These are phyloP conservation scores for Juglanconis sp. DNA, from an alignment of 2,329 filamentous ascomycete species.

Conservation along the genomic window DNA sequence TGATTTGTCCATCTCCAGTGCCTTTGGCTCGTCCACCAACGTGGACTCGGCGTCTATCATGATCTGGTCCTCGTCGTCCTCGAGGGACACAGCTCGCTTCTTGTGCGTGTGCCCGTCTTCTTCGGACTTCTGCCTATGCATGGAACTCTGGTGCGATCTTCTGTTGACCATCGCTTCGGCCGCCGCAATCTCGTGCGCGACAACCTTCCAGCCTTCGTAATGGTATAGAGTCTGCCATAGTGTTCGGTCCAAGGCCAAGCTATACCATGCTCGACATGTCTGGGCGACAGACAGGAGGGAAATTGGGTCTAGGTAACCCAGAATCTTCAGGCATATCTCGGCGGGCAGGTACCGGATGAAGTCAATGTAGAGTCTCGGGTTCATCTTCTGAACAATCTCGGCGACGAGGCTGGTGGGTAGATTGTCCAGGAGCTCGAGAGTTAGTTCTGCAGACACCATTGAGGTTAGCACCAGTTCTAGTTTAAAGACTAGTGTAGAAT, in stretches of 20 bases:
- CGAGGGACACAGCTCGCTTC: conserved; percentile 49
- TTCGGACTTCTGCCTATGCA: conserved; percentile 40
- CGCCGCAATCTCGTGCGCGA: conserved; percentile 59
- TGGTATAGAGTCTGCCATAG: conserved; percentile 84
- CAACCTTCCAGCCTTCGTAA: conserved; percentile 79
- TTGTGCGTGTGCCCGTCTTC: conserved; percentile 53
- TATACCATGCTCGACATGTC: conserved; percentile 79
- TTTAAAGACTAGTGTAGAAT: not conserved
- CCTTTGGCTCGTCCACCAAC: conserved; percentile 24
- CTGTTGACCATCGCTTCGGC: conserved; percentile 62
- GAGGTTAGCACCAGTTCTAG: conserved; percentile 17
- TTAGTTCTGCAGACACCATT: conserved; percentile 59
- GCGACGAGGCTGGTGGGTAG: conserved; percentile 78
- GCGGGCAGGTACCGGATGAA: conserved; percentile 81
- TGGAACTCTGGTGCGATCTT: conserved; percentile 34
- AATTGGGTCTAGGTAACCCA: conserved; percentile 77
- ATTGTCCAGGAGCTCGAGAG: conserved; percentile 72
- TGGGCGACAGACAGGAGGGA: conserved; percentile 77
- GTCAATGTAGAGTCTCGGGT: conserved; percentile 86
- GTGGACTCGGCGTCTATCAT: conserved; percentile 34
- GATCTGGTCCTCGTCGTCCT: conserved; percentile 44
- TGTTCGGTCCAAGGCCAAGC: conserved; percentile 74
- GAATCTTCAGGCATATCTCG: conserved; percentile 86
- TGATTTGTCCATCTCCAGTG: conserved; percentile 21
- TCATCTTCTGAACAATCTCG: conserved; percentile 74